These are phyloP conservation scores for Pseudogymnoascus sp. DNA, from an alignment of 2,329 filamentous ascomycete species.

Conservation along the genomic window DNA sequence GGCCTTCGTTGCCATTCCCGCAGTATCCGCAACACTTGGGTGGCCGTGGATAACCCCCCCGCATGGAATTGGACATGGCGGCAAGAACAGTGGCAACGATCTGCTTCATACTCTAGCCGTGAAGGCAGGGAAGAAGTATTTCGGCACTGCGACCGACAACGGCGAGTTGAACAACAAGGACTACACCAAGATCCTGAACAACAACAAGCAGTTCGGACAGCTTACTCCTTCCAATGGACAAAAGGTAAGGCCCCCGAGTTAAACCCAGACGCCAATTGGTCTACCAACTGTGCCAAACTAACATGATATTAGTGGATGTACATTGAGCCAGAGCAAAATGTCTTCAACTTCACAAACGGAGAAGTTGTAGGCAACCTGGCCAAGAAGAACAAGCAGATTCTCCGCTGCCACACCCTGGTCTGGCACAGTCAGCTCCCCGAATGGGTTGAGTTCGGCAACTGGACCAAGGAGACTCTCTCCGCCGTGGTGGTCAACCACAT, in stretches of 20 bases:
- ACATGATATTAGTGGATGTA: slow-evolving; percentile 41
- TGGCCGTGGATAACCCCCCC: background rate
- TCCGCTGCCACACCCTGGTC: slow-evolving; percentile 55
- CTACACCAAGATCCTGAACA: slow-evolving; percentile 47
- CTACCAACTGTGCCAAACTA: background rate
- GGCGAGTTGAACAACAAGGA: slow-evolving; percentile 41
- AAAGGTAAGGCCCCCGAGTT: slow-evolving; percentile 28
- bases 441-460: slow-evolving; percentile 42
- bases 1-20: slow-evolving; percentile 13
- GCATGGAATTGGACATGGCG: background rate
- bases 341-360: slow-evolving; percentile 50
- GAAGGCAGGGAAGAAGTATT: slow-evolving; percentile 45
- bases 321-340: slow-evolving; percentile 46
- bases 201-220: slow-evolving; percentile 52
- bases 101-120: slow-evolving; percentile 35
- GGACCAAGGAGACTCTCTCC: slow-evolving; percentile 50
- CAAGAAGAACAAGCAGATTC: slow-evolving; percentile 38
- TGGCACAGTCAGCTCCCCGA: slow-evolving; percentile 45
- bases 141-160: slow-evolving; percentile 51
- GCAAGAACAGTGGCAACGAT: background rate
- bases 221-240: slow-evolving; percentile 56
- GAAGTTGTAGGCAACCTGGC: slow-evolving; percentile 44
- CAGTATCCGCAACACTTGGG: background rate
- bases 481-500: slow-evolving; percentile 52
- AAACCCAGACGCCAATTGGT: slow-evolving; percentile 26